Conservation (phyloP, 2,329 filamentous ascomycete species). For the Fusarium nanum region DNA sequence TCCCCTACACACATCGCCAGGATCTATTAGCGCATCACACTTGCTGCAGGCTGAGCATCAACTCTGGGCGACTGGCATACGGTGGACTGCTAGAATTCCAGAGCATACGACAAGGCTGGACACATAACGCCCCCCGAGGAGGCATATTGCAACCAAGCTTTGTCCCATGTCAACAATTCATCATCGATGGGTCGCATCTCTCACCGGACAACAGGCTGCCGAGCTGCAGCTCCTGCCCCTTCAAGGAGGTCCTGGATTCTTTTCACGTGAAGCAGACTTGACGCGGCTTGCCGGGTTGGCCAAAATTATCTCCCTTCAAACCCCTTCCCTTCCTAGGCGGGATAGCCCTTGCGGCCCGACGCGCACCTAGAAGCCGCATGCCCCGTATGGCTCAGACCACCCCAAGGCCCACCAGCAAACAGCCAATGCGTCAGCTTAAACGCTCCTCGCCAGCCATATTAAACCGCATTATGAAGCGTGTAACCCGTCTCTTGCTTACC, state of each 20-base stretch:
- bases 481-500: conserved; percentile 9
- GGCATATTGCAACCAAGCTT: conserved; percentile 3
- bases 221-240: conserved; percentile 9
- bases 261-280: conserved; percentile 45
- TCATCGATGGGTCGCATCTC: not conserved
- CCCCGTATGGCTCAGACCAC: conserved; percentile 39
- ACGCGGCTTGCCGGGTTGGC: conserved; percentile 43
- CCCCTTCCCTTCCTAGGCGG: conserved; percentile 39
- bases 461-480: not conserved
- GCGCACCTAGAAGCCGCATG: conserved; percentile 43
- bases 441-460: not conserved
- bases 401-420: conserved; percentile 26
- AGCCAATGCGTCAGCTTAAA: conserved; percentile 16
- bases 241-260: conserved; percentile 12
- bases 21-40: conserved; percentile 17
- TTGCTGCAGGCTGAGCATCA: conserved; percentile 14
- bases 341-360: conserved; percentile 48
- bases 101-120: conserved; percentile 5
- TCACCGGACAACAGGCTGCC: not conserved
- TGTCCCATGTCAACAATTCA: not conserved
- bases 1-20: conserved; percentile 3
- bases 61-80: conserved; percentile 16
- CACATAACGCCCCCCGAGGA: not conserved
- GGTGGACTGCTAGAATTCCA: conserved; percentile 6
- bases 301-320: conserved; percentile 40